Percentiles rank a stretch among this genome's conserved stretches.
Evolutionary conservation across 495 filamentous ascomycete genomes (phyloP).

Genomic region (Tuber indicum): DNA sequence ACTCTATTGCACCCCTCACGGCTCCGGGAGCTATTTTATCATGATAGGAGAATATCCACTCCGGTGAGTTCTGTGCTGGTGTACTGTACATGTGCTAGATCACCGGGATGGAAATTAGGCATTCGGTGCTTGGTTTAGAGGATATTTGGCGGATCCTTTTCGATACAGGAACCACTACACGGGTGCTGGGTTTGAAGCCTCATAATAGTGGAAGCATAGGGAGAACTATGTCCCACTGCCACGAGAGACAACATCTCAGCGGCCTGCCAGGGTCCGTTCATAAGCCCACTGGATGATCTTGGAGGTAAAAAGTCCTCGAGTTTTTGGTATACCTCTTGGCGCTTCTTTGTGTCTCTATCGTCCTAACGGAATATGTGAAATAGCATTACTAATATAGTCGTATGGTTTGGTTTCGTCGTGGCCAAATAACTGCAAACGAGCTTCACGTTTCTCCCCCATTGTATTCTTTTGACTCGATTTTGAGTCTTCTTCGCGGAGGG

Average conservation of each 20-base stretch:
- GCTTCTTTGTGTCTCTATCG: neutral
- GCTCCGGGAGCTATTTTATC: neutral
- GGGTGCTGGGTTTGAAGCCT: neutral
- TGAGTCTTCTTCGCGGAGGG: neutral
- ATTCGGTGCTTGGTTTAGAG: neutral
- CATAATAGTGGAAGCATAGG: neutral
- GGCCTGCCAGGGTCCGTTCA: neutral
- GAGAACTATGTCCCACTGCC: neutral
- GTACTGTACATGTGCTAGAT: too few species aligned
- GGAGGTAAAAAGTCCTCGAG: neutral
- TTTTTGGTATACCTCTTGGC: neutral
- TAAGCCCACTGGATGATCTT: neutral
- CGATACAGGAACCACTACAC: neutral
- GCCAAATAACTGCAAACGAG: too few species aligned
- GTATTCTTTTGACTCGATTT: neutral
- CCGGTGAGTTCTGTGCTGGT: too few species aligned
- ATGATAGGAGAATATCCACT: neutral
- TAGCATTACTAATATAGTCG: neutral
- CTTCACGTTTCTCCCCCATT: neutral
- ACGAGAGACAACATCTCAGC: neutral
- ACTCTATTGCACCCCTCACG: neutral
- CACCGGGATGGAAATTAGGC: neutral
- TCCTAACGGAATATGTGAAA: neutral
- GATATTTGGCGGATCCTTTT: neutral
- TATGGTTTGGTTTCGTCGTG: too few species aligned